Evolutionary conservation across 257 asterid species (phyloP).

Genomic region (Nicotiana otophora): DNA sequence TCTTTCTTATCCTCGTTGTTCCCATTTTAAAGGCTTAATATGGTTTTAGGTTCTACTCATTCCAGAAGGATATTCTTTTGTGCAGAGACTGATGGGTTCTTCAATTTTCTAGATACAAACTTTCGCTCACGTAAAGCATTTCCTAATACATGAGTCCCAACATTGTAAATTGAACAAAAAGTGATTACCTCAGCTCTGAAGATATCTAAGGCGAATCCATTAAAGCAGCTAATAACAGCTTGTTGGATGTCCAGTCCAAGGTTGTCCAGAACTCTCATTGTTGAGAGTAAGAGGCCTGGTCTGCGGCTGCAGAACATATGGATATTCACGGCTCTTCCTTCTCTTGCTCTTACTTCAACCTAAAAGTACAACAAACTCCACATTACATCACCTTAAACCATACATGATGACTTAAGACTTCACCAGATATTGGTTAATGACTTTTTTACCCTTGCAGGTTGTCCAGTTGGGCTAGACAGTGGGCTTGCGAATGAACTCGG

Average conservation of each 20-base stretch:
- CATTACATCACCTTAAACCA: background rate
- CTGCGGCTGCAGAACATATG: conserved; percentile 86
- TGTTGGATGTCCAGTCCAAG: conserved; percentile 89
- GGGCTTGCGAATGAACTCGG: conserved; percentile 76
- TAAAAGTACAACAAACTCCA: conserved; percentile 10
- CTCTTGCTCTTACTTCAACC: conserved; percentile 79
- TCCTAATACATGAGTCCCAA: background rate
- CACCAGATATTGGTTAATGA: background rate
- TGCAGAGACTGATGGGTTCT: background rate
- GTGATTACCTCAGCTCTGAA: conserved; percentile 74
- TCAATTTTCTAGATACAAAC: background rate
- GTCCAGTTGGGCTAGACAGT: conserved; percentile 70
- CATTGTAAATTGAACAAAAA: background rate
- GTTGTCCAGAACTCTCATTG: conserved; percentile 75
- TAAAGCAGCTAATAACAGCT: conserved; percentile 96
- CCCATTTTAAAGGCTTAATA: background rate
- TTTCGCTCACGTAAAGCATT: background rate
- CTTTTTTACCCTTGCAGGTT: conserved; percentile 65
- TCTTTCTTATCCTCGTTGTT: background rate
- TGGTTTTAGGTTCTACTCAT: background rate
- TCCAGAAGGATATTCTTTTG: background rate
- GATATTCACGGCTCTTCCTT: conserved; percentile 77
- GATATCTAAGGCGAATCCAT: conserved; percentile 81
- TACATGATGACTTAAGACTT: background rate
- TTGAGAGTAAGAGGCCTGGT: conserved; percentile 75